Evolutionary conservation across 2,329 filamentous ascomycete species (phyloP).

Genomic region (Exophiala viscosa): DNA sequence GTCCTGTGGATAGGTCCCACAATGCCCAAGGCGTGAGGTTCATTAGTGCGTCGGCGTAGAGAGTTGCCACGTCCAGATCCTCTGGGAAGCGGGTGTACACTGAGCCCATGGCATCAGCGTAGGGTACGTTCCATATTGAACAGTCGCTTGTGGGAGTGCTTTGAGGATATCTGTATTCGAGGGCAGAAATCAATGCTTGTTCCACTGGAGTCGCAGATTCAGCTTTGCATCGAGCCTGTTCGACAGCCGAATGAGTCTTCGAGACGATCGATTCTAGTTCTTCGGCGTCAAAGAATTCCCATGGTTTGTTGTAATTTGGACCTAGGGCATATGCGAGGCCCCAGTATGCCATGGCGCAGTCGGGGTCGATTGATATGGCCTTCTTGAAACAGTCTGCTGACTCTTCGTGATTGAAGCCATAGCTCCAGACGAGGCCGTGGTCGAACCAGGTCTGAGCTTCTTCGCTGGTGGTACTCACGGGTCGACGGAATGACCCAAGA

Average conservation of each 20-base stretch:
- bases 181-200: slow-evolving; percentile 59
- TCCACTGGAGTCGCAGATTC: slow-evolving; percentile 51
- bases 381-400: slow-evolving; percentile 37
- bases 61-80: slow-evolving; percentile 60
- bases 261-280: slow-evolving; percentile 48
- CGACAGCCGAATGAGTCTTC: slow-evolving; percentile 20
- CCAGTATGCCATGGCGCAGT: slow-evolving; percentile 41
- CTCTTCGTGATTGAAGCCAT: slow-evolving; percentile 42
- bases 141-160: slow-evolving; percentile 49
- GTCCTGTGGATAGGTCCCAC: slow-evolving; percentile 59
- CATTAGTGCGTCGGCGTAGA: slow-evolving; percentile 65
- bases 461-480: slow-evolving; percentile 30
- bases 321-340: slow-evolving; percentile 61
- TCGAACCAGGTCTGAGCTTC: slow-evolving; percentile 39
- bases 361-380: slow-evolving; percentile 34
- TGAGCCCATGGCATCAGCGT: slow-evolving; percentile 58
- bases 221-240: slow-evolving; percentile 41
- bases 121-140: slow-evolving; percentile 55
- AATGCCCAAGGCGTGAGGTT: slow-evolving; percentile 63
- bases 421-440: slow-evolving; percentile 38
- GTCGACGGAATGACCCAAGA: slow-evolving; percentile 36
- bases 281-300: slow-evolving; percentile 63
- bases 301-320: slow-evolving; percentile 77
- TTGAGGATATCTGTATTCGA: slow-evolving; percentile 60
- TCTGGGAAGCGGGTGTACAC: slow-evolving; percentile 53